Percentiles rank a stretch among this genome's conserved stretches.
These are phyloP conservation scores for Lentinula aciculospora DNA, from an alignment of 768 basidiomycete species.

Conservation along the genomic window DNA sequence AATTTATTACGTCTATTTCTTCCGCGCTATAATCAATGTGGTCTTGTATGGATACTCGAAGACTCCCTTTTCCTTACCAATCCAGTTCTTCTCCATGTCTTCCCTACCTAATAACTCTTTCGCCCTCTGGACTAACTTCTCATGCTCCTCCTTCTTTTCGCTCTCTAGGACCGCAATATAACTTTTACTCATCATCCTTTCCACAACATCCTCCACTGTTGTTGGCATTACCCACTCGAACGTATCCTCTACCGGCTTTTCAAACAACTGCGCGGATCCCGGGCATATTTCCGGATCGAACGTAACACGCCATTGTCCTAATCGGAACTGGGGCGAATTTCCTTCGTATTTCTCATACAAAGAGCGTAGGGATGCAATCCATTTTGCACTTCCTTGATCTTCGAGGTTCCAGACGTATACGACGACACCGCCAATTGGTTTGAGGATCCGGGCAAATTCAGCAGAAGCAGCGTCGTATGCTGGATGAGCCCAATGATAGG, in stretches of 20 bases:
- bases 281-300: conserved; percentile 45
- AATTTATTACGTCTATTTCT: conserved; percentile 36
- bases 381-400: conserved; percentile 48
- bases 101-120: conserved; percentile 50
- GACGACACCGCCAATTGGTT: conserved; percentile 64
- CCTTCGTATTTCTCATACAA: conserved; percentile 62
- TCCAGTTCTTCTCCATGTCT: conserved; percentile 60
- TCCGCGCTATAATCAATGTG: conserved; percentile 45
- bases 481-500: conserved; percentile 89
- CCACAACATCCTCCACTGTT: conserved; percentile 49
- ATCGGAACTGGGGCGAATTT: conserved; percentile 80
- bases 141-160: conserved; percentile 48
- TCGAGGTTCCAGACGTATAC: conserved; percentile 91
- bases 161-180: conserved; percentile 66
- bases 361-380: conserved; percentile 72
- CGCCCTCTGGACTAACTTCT: conserved; percentile 44
- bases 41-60: conserved; percentile 83
- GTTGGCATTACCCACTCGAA: conserved; percentile 50
- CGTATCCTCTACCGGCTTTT: conserved; percentile 47
- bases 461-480: conserved; percentile 64
- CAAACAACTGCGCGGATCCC: conserved; percentile 56
- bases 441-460: conserved; percentile 80
- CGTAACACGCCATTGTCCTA: conserved; percentile 63
- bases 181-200: conserved; percentile 78
- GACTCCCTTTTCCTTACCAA: conserved; percentile 62